Evolutionary conservation across 805 yeast genomes (phyloP).

Genomic region (Cyberlindnera veronae): DNA sequence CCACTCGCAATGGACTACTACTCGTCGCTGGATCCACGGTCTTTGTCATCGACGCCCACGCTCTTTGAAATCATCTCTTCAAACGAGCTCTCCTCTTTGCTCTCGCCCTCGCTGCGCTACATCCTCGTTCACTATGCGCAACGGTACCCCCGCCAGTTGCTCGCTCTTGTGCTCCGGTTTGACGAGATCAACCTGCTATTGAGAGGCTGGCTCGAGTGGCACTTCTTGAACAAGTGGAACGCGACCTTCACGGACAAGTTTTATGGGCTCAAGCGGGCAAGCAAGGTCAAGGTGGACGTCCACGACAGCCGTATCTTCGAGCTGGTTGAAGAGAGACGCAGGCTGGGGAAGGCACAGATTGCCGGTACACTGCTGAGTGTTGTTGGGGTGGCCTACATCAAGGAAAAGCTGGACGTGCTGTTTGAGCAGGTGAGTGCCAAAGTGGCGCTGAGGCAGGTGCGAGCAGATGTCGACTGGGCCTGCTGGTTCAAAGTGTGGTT

Average conservation of each 20-base stretch:
- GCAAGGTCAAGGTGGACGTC: constrained; percentile 32
- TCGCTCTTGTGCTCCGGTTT: constrained; percentile 60
- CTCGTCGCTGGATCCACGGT: constrained; percentile 72
- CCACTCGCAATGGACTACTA: constrained; percentile 67
- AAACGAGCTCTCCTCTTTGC: constrained; percentile 66
- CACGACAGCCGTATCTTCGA: constrained; percentile 29
- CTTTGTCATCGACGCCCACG: constrained; percentile 77
- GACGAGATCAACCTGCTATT: constrained; percentile 70
- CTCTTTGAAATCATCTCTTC: constrained; percentile 85
- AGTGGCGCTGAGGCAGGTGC: constrained; percentile 46
- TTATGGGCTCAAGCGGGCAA: constrained; percentile 74
- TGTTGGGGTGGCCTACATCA: constrained; percentile 64
- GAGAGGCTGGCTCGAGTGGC: constrained; percentile 66
- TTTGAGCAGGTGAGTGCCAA: constrained; percentile 64
- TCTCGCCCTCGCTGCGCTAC: constrained; percentile 81
- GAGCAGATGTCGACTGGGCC: constrained; percentile 17
- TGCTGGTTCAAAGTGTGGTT: constrained; percentile 37
- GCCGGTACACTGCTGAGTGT: constrained; percentile 52
- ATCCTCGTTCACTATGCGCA: constrained; percentile 78
- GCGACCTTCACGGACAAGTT: constrained; percentile 88
- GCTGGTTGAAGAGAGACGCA: constrained; percentile 46
- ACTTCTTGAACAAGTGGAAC: constrained; percentile 69
- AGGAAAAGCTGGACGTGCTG: constrained; percentile 61
- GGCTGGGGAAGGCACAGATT: constrained; percentile 52
- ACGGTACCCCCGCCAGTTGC: constrained; percentile 65